Evolutionary conservation across 768 basidiomycete genomes (phyloP).

Genomic region (Galerina sulciceps): DNA sequence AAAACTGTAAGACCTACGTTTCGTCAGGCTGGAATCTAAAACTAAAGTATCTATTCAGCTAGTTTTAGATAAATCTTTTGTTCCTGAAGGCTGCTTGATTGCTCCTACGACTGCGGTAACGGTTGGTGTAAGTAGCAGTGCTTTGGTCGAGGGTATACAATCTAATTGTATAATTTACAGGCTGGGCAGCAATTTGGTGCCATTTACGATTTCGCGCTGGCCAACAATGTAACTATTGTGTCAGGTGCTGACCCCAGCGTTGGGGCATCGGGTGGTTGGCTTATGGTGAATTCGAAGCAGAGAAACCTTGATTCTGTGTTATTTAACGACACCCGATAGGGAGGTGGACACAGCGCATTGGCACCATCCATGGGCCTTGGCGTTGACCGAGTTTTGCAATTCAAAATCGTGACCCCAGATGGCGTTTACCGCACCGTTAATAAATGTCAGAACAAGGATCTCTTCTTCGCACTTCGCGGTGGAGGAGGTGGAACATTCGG

Average conservation of each 20-base stretch:
- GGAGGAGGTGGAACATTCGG: conserved; percentile 48
- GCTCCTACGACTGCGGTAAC: conserved; percentile 20
- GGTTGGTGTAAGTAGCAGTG: conserved; percentile 20
- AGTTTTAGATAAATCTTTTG: conserved; percentile 27
- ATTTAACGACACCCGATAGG: conserved; percentile 3
- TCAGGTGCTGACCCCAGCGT: conserved; percentile 24
- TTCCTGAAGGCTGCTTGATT: conserved; percentile 17
- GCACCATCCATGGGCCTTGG: conserved; percentile 20
- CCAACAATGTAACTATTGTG: conserved; percentile 19
- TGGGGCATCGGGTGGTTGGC: conserved; percentile 23
- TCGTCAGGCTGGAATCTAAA: neutral
- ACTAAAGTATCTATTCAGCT: neutral
- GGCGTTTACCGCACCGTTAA: conserved; percentile 43
- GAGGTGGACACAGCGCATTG: conserved; percentile 20
- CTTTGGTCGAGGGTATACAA: neutral
- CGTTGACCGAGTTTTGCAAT: conserved; percentile 25
- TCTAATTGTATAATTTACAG: conserved; percentile 6
- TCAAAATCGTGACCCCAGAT: conserved; percentile 45
- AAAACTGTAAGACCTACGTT: conserved; percentile 6
- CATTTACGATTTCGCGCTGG: conserved; percentile 15
- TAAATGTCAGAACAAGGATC: conserved; percentile 43
- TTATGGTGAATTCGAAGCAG: conserved; percentile 11
- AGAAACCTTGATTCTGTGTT: too few relatives aligned
- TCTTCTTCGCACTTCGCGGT: conserved; percentile 52
- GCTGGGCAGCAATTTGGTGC: conserved; percentile 20